Evolutionary conservation across 2,329 filamentous ascomycete genomes (phyloP).

Genomic region (Akanthomyces lecanii): DNA sequence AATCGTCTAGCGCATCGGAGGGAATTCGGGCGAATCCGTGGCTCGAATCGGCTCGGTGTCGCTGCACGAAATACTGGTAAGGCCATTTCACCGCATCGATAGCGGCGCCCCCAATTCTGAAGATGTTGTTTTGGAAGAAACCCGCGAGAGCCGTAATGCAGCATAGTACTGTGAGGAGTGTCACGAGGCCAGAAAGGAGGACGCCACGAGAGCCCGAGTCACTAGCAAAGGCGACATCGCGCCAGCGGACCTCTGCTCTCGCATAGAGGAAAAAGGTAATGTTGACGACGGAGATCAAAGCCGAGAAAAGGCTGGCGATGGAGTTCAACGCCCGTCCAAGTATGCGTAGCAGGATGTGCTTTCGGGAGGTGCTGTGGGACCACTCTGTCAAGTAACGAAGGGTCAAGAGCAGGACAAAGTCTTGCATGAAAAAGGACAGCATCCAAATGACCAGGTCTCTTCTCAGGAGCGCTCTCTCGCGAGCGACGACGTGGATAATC

Average conservation of each 20-base stretch:
- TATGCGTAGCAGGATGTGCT: not conserved
- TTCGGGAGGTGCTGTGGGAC: slow-evolving; percentile 2
- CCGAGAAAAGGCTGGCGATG: not conserved
- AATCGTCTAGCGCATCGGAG: not conserved
- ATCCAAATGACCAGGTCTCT: slow-evolving; percentile 15
- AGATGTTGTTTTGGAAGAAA: slow-evolving; percentile 23
- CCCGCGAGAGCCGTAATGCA: slow-evolving; percentile 20
- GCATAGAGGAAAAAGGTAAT: slow-evolving; percentile 31
- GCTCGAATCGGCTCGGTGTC: not conserved
- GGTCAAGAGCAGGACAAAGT: slow-evolving; percentile 12
- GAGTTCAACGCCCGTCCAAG: not conserved
- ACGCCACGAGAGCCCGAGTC: slow-evolving; percentile 25
- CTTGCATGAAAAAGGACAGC: slow-evolving; percentile 14
- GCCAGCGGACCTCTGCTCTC: slow-evolving; percentile 28
- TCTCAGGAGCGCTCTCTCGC: slow-evolving; percentile 7
- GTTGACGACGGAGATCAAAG: slow-evolving; percentile 16
- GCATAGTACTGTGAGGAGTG: slow-evolving; percentile 18
- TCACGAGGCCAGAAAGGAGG: slow-evolving; percentile 26
- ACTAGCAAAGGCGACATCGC: slow-evolving; percentile 25
- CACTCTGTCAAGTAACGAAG: slow-evolving; percentile 7
- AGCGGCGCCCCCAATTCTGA: slow-evolving; percentile 18
- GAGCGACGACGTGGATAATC: slow-evolving; percentile 12
- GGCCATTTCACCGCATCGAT: slow-evolving; percentile 13
- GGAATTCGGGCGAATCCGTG: slow-evolving; percentile 1
- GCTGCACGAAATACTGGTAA: not conserved